Conservation (phyloP, 805 yeast genomes). For the Schwanniomyces sp. region DNA sequence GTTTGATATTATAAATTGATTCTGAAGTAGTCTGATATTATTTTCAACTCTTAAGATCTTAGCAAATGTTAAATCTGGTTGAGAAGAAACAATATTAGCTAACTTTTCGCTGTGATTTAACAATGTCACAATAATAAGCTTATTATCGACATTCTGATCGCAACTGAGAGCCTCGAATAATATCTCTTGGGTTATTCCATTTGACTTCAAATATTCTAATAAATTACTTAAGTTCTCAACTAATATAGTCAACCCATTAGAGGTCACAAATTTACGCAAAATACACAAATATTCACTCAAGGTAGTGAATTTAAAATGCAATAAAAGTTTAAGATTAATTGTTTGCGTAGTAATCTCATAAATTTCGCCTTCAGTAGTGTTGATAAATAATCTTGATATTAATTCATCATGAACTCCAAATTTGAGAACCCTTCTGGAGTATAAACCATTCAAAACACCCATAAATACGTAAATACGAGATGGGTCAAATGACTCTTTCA, state of each 20-base stretch:
- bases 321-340: constrained; percentile 45
- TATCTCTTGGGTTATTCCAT: constrained; percentile 1
- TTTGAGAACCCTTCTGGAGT: constrained; percentile 18
- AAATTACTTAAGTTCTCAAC: constrained; percentile 13
- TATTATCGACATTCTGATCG: neutral
- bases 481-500: constrained; percentile 63
- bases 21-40: neutral
- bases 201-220: constrained; percentile 12
- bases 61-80: neutral
- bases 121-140: constrained; percentile 1
- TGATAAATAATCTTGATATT: constrained; percentile 31
- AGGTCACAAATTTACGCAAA: constrained; percentile 37
- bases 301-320: constrained; percentile 31
- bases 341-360: constrained; percentile 53
- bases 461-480: constrained; percentile 59
- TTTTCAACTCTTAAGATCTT: neutral
- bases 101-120: neutral
- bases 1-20: neutral
- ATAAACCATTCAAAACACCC: constrained; percentile 60
- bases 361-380: constrained; percentile 50
- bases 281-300: constrained; percentile 20
- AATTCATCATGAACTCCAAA: constrained; percentile 24
- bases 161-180: neutral
- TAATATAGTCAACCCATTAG: constrained; percentile 33
- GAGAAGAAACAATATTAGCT: neutral